Evolutionary conservation across 345 rosid species (phyloP), one percentile per base, ranked within the genome.

Genomic region (Citrus glauca): DNA sequence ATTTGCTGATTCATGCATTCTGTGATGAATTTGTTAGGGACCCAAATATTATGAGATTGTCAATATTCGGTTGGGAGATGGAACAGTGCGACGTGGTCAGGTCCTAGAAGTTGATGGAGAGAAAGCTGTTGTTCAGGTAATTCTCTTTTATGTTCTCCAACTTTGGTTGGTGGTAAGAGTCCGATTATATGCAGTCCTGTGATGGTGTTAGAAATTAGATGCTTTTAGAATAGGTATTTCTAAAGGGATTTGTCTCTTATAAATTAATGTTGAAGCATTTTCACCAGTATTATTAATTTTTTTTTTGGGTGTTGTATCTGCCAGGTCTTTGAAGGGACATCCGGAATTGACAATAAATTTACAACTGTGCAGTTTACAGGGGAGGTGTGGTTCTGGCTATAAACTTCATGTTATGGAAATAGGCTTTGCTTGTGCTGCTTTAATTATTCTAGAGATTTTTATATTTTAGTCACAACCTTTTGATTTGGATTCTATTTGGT

Each of bases 61-160:
- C 75, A 94, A 96, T 84, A 94, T 94, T 71, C 92, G 97, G 0
- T 82, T 96, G 79, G 99, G 98, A 35, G 92, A 96, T 89, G 98
- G 99, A 84, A 85, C 98, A 53, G 90, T 85, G 30, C 85, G 99
- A 64, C 97, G 98, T 82, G 99, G 99, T 84, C 97, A 95, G 82
- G 99, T 95, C 61, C 81, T 95, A 73, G 99, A 95, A 90, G 99
- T 95, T 71, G 99, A 96, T 74, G 98, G 99, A 24, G 99, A 96
- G 89, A 96, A 90, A 81, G 99, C 99, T 45, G 95, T 96, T 82
- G 97, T 96, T 66, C 99, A 96, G 97, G 99, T 94, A 79, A 75
- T 72, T 13, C 32, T 14, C 17, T 45, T 28, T 65, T 53, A 11
- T 9, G 25, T 32, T 72, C 25, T 50, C 7, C 37, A 2, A 4